Percentiles rank a stretch among this genome's conserved stretches.
Evolutionary conservation across 2,329 filamentous ascomycete genomes (phyloP).

Genomic region (Coleophoma cylindrospora): DNA sequence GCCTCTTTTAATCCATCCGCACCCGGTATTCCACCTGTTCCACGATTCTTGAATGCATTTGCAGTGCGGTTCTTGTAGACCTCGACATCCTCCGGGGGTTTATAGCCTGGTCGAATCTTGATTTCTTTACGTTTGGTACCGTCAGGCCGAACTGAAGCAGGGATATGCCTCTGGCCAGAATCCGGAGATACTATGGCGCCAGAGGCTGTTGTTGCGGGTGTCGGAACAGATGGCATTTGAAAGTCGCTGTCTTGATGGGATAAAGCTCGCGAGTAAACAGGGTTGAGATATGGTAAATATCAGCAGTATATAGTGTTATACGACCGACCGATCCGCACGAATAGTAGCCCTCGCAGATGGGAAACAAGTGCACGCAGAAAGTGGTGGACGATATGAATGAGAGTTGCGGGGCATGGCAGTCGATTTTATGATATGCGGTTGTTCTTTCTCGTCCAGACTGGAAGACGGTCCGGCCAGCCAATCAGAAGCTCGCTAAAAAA

Average conservation of each 20-base stretch:
- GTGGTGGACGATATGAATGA: no score
- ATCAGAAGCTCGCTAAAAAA: constrained; percentile 10
- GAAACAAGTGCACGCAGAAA: no score
- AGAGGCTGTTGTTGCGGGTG: constrained; percentile 63
- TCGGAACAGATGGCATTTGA: constrained; percentile 30
- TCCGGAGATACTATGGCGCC: constrained; percentile 56
- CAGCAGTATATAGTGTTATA: no score
- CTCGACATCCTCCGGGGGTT: constrained; percentile 91
- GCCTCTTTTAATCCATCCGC: constrained; percentile 51
- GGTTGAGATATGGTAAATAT: no score
- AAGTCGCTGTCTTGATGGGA: neutral
- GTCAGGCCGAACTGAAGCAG: constrained; percentile 79
- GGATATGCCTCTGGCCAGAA: constrained; percentile 77
- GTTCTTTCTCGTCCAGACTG: neutral
- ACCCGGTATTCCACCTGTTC: constrained; percentile 68
- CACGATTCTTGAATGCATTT: constrained; percentile 75
- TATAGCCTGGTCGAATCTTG: constrained; percentile 87
- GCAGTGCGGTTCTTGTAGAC: constrained; percentile 92
- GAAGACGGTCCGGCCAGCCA: neutral
- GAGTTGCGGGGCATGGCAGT: no score
- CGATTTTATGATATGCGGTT: no score
- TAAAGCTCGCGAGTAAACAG: neutral
- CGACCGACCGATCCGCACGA: no score
- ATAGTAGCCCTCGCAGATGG: no score
- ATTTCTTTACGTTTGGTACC: constrained; percentile 93